phyloP scores from a whole-genome alignment of 2,329 filamentous ascomycete genomes.

The Fusarium cicatricum region DNA sequence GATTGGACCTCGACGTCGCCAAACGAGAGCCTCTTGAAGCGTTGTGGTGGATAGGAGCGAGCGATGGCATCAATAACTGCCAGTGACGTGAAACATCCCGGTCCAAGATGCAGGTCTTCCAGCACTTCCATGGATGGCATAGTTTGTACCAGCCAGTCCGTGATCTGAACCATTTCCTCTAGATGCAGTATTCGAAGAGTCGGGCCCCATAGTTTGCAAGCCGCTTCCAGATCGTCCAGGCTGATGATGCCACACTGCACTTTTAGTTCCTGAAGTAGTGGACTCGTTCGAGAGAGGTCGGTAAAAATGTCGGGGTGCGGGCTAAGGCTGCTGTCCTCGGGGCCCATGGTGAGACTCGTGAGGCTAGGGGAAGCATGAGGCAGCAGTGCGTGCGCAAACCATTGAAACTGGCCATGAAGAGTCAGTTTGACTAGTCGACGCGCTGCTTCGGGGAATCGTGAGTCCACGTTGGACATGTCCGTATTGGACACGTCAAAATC shows the following conservation, averaged over 20 bases:
- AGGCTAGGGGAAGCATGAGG: constrained; percentile 1
- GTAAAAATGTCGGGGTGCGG: background rate
- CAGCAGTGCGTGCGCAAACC: background rate
- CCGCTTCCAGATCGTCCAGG: background rate
- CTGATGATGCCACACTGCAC: background rate
- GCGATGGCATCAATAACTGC: background rate
- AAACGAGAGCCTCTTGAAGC: background rate
- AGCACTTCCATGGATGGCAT: background rate
- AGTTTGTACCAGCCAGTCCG: background rate
- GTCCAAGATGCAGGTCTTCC: background rate
- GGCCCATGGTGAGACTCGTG: background rate
- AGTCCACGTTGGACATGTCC: background rate
- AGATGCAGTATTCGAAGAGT: background rate
- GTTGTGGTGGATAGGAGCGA: background rate
- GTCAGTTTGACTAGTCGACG: background rate
- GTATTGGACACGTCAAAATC: no score
- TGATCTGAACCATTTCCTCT: background rate
- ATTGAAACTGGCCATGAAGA: background rate
- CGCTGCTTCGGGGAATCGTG: background rate
- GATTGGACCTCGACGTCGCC: fast-evolving
- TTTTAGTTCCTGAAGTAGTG: background rate
- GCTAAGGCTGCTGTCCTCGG: background rate
- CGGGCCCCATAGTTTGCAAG: background rate
- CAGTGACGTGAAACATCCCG: fast-evolving
- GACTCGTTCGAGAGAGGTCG: background rate